A percentile compares a stretch with the other conserved stretches of the same genome.
Conservation (phyloP, 2,329 filamentous ascomycete species). For the Tetracladium maxilliforme region DNA sequence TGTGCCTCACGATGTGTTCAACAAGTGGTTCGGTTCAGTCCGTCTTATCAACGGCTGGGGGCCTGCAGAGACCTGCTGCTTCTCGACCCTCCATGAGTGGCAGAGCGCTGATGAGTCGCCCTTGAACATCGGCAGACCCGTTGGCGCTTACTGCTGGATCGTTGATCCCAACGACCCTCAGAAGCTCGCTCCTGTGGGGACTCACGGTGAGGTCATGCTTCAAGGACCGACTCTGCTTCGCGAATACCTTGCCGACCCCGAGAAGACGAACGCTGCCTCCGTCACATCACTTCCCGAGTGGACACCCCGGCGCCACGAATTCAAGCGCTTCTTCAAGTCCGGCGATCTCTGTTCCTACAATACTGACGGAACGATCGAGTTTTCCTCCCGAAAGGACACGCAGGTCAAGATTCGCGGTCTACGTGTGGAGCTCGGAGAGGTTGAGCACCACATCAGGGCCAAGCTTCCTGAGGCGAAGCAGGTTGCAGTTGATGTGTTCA, state of each 20-base stretch:
- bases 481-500: conserved; percentile 32
- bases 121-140: too few relatives aligned
- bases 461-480: conserved; percentile 14
- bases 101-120: neutral
- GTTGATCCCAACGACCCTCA: neutral
- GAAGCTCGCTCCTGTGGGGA: conserved; percentile 2
- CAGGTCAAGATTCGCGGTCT: conserved; percentile 53
- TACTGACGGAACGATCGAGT: conserved; percentile 41
- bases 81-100: conserved; percentile 4
- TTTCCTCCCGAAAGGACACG: conserved; percentile 46
- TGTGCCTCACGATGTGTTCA: conserved; percentile 20
- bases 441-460: conserved; percentile 22
- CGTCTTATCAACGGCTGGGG: conserved; percentile 26
- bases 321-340: conserved; percentile 36
- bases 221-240: conserved; percentile 4
- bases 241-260: conserved; percentile 4
- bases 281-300: conserved; percentile 7
- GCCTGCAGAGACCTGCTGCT: conserved; percentile 12
- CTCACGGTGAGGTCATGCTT: conserved; percentile 5
- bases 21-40: conserved; percentile 17
- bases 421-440: conserved; percentile 48
- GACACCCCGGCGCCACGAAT: neutral
- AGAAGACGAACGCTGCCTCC: conserved; percentile 4
- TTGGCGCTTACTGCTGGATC: too few relatives aligned
- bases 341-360: conserved; percentile 46